Base-by-base conservation (phyloP, 805 yeast species). In the Phaffomyces thermotolerans region DNA sequence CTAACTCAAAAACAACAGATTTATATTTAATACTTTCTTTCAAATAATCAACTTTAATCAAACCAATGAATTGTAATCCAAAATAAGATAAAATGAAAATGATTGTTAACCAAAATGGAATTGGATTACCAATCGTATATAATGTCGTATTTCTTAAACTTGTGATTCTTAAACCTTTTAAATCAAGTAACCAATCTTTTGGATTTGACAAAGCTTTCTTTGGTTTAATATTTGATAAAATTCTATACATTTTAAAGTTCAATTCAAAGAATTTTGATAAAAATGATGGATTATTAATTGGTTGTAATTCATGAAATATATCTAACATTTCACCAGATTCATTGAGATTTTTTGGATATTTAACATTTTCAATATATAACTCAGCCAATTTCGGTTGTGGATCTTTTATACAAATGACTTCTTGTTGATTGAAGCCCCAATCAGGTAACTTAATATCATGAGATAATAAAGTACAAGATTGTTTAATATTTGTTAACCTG, bases 401-500 rank as follows among this genome's bases (percentile, higher is more conserved):
- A 24, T 76, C 77, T 41, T 80, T 81, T 42, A 88, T 74, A 62
- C 99, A 93, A 34, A 88, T 66, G 10, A 91, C 95, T 68, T 93
- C 99, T 64, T 84, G 86, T 60, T 89, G 96, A 46, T 72, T 72
- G 53, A 73, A 75, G 2, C 85, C 97, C 95, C 95, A 85, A 8
- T 71, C 73, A n/a, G 96, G 96, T 34, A 93, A 68, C 57, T 71
- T 76, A 18, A 72, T 72, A 37, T 74, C 75, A 58, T 90, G 95
- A n/a, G 89, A 78, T 53, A 88, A 63, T 44, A 93, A 62, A 17
- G 71, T 68, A 63, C 99, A 93, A 27, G 73, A 70, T 27, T 84
- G 76, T 34, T 81, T 80, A 15, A 70, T 64, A 62, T 86, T 95
- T 42, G 72, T 66, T 17, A 91, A 65, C 59, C 78, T 81, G 66